Evolutionary conservation across 148 eudicot genomes (phyloP), one percentile per base, ranked within the genome.

Genomic region (Spergularia marina): DNA sequence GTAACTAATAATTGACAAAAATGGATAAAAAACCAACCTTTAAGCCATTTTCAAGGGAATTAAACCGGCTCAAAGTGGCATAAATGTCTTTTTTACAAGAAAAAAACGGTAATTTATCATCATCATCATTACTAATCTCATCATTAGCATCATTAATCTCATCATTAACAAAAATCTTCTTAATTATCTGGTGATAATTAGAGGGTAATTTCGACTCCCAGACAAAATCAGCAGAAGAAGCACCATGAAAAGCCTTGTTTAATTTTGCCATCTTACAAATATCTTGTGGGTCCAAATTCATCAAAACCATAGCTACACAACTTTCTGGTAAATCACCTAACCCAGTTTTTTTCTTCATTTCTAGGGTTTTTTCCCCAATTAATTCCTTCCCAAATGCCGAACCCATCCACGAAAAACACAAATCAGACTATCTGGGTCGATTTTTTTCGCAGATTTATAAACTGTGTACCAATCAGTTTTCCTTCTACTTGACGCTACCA

Each of bases 301-400:
- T 81, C 81, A 93, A 59, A 60, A 93, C 85, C 55, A 79, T 36
- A 4, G 94, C 98, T 70, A 88, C 90, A 73, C 94, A 89, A 57
- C 89, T 84, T 75, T 93, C 98, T 67, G 98, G 98, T 81, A 93
- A 84, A 69, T 93, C 94, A 8, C 94, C 98, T 3, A 93, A 81
- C 34, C 83, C 84, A 14, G 91, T 71, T 70, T 70, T 56, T 59
- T 75, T 57, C 66, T 63, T 77, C 47, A 39, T 55, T 44, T 52
- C 25, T 70, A 25, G 62, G 80, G 77, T 51, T n/a, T 76, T 73
- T 17, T 67, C 83, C 16, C 56, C 49, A 41, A 6, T 21, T 41
- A 65, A 53, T 51, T 65, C 57, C 63, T 80, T 78, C 23, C 60
- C 88, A 70, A 89, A 59, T 41, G 82, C 82, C 17, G 85, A 83